Evolutionary conservation across 306 rosid genomes (phyloP).

Genomic region (Inga leiocalycina): DNA sequence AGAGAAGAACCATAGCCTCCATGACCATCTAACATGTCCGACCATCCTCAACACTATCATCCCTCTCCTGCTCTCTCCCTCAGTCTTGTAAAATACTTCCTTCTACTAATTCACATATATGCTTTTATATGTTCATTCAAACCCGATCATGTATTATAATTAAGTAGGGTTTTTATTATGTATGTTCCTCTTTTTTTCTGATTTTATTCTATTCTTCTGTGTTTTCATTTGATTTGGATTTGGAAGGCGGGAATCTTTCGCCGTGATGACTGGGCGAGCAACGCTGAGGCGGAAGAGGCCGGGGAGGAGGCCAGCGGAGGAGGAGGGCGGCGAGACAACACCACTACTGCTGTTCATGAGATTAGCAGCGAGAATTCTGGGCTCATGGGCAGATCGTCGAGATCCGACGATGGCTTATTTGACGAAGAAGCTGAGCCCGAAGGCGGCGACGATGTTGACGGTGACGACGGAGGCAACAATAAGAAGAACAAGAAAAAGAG

Average conservation of each 20-base stretch:
- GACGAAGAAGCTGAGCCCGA: conserved; percentile 59
- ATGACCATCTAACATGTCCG: conserved; percentile 86
- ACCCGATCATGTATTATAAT: background rate
- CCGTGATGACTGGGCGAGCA: conserved; percentile 27
- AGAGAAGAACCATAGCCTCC: background rate
- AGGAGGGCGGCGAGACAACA: conserved; percentile 50
- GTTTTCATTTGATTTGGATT: background rate
- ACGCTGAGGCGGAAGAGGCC: background rate
- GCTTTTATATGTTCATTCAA: background rate
- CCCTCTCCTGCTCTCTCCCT: conserved; percentile 90
- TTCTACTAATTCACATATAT: background rate
- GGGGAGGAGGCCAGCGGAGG: conserved; percentile 76
- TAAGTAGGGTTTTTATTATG: background rate
- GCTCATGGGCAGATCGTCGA: conserved; percentile 55
- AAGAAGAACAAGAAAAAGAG: conserved; percentile 63
- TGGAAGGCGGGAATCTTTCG: conserved; percentile 89
- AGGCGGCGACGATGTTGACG: conserved; percentile 43
- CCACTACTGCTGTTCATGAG: conserved; percentile 41
- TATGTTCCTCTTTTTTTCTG: background rate
- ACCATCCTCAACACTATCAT: conserved; percentile 58
- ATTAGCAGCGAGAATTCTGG: conserved; percentile 90
- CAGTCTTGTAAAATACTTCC: conserved; percentile 60
- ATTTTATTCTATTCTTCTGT: background rate
- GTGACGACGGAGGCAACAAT: conserved; percentile 39
- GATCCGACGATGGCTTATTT: conserved; percentile 71